These are phyloP conservation scores for Anthostomella pinea DNA, from an alignment of 2,329 filamentous ascomycete species.

Conservation along the genomic window DNA sequence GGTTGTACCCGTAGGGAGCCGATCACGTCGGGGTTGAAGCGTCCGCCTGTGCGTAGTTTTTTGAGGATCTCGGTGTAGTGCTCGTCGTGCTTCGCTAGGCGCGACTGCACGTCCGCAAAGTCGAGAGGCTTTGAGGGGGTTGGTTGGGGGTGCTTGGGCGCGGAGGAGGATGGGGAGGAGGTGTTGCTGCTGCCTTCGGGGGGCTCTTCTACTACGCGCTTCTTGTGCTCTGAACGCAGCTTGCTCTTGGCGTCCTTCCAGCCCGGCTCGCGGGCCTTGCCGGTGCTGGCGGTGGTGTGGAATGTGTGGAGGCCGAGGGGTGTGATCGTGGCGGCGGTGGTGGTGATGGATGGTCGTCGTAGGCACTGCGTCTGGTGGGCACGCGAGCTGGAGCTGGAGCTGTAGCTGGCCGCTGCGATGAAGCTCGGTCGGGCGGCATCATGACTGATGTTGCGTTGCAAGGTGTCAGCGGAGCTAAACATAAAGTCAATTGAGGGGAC, in stretches of 20 bases:
- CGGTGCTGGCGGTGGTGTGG: constrained; percentile 6
- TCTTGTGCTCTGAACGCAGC: constrained; percentile 2
- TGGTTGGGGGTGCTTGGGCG: constrained; percentile 30
- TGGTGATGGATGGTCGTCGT: background rate
- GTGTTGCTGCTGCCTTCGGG: background rate
- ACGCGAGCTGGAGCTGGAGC: constrained; percentile 2
- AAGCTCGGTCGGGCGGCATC: constrained; percentile 14
- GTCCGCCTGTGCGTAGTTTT: constrained; percentile 45
- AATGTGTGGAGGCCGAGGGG: constrained; percentile 4
- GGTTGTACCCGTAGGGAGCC: constrained; percentile 43
- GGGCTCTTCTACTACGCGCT: constrained; percentile 3
- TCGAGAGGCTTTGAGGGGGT: constrained; percentile 45
- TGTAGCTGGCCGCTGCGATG: constrained; percentile 5
- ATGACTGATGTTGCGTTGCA: constrained; percentile 10
- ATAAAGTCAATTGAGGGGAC: constrained; percentile 17
- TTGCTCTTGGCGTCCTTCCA: constrained; percentile 1
- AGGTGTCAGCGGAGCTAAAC: constrained; percentile 3
- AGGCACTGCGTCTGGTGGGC: constrained; percentile 1
- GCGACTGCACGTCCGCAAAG: constrained; percentile 47
- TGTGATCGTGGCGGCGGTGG: background rate
- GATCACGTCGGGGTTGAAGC: constrained; percentile 50
- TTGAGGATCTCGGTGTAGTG: constrained; percentile 41
- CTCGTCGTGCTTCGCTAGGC: constrained; percentile 38
- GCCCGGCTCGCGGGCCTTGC: background rate
- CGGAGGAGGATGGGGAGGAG: constrained; percentile 6